Evolutionary conservation across 345 rosid species (phyloP).

Genomic region (Populus nigra): DNA sequence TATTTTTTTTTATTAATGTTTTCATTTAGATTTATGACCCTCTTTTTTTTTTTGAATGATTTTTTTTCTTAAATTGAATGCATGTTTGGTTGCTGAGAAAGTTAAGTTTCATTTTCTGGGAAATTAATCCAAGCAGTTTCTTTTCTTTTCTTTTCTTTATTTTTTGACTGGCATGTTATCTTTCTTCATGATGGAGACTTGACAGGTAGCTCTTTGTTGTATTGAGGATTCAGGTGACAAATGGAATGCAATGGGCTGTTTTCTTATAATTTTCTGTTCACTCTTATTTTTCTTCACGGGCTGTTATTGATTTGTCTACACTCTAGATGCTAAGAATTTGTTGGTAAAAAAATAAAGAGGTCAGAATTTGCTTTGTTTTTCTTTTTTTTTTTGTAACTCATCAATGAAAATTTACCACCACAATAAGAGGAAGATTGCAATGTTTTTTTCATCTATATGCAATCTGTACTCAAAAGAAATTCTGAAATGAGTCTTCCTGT

Average conservation of each 20-base stretch:
- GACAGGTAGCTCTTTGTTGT: background rate
- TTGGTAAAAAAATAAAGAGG: background rate
- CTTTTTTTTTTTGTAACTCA: background rate
- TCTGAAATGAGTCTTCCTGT: background rate
- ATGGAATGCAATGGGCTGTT: background rate
- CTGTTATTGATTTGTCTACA: background rate
- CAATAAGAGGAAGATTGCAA: background rate
- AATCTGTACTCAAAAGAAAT: background rate
- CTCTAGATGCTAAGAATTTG: background rate
- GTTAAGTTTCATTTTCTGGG: background rate
- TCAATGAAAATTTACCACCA: background rate
- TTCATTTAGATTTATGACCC: background rate
- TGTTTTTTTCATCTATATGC: background rate
- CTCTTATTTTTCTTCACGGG: background rate
- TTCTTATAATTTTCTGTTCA: background rate
- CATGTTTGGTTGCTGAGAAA: background rate
- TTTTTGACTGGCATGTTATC: background rate
- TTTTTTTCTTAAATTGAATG: background rate
- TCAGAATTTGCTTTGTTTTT: background rate
- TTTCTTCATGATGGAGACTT: background rate
- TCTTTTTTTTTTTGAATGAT: no score
- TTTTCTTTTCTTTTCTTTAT: background rate
- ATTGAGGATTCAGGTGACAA: background rate
- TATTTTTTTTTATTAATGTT: constrained; percentile 2
- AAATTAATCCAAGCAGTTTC: background rate